Conservation (phyloP, 495 filamentous ascomycete species). For the Lepraria neglecta region DNA sequence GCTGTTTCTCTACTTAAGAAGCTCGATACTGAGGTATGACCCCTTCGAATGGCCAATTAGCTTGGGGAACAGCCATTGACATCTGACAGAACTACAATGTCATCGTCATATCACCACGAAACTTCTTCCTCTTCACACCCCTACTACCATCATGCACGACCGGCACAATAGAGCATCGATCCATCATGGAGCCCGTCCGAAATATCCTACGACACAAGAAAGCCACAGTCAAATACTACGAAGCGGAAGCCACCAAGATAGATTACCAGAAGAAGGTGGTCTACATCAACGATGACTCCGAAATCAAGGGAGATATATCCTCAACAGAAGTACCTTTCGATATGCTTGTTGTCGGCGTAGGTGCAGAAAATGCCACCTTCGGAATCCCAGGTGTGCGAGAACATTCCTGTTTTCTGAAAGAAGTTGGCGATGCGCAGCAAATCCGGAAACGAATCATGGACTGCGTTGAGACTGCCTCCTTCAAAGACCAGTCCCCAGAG, state of each 20-base stretch:
- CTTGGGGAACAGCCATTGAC: neutral
- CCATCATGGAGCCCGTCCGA: conserved; percentile 97
- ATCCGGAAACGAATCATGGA: conserved; percentile 99
- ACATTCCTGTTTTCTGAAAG: conserved; percentile 96
- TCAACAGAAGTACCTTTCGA: conserved; percentile 93
- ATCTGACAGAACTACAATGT: conserved; percentile 82
- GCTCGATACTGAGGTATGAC: conserved; percentile 38
- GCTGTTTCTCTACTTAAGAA: conserved; percentile 96
- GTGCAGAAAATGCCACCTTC: conserved; percentile 97
- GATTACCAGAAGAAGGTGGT: conserved; percentile 87
- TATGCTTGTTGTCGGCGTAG: conserved; percentile 95
- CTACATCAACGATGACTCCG: conserved; percentile 83
- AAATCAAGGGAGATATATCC: conserved; percentile 76
- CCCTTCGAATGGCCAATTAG: neutral
- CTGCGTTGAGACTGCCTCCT: conserved; percentile 94
- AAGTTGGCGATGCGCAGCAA: conserved; percentile 88
- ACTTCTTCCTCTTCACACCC: conserved; percentile 99
- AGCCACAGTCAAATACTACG: conserved; percentile 88
- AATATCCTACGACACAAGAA: conserved; percentile 92
- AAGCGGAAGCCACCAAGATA: conserved; percentile 95
- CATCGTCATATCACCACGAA: conserved; percentile 86
- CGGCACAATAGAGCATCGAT: conserved; percentile 95
- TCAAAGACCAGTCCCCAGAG: conserved; percentile 90
- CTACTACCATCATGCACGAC: conserved; percentile 95
- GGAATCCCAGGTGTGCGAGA: conserved; percentile 94